These are phyloP conservation scores for Butyriboletus loyo DNA, from an alignment of 768 basidiomycete species.

Conservation along the genomic window DNA sequence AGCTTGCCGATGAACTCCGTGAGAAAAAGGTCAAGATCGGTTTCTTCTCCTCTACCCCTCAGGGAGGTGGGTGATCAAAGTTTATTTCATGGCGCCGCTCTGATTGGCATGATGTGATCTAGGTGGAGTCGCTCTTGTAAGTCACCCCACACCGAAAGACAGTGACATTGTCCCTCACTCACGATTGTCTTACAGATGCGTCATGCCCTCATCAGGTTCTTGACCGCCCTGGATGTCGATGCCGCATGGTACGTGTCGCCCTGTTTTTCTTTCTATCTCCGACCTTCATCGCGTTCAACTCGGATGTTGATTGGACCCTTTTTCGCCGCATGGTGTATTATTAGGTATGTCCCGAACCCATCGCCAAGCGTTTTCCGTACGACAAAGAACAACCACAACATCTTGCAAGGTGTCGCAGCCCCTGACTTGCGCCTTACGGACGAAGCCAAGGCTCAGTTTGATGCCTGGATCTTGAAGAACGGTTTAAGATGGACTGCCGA, in stretches of 20 bases:
- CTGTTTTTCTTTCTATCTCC: slow-evolving; percentile 3
- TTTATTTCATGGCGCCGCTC: slow-evolving; percentile 4
- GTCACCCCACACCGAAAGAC: slow-evolving; percentile 32
- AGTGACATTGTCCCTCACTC: slow-evolving; percentile 9
- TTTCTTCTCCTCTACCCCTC: slow-evolving; percentile 94
- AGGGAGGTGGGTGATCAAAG: slow-evolving; percentile 62
- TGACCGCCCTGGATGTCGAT: slow-evolving; percentile 76
- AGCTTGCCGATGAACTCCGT: slow-evolving; percentile 80
- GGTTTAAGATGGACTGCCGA: slow-evolving; percentile 84
- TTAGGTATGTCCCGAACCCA: slow-evolving; percentile 85
- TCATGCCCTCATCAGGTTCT: slow-evolving; percentile 87
- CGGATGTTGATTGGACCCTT: slow-evolving; percentile 5
- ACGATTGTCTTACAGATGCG: slow-evolving; percentile 62
- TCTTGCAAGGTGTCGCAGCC: slow-evolving; percentile 87
- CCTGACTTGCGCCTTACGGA: slow-evolving; percentile 74
- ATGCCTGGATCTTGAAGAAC: slow-evolving; percentile 88
- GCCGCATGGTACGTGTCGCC: slow-evolving; percentile 64
- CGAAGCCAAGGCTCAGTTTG: slow-evolving; percentile 75
- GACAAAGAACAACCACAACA: slow-evolving; percentile 95
- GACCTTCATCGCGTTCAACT: not conserved
- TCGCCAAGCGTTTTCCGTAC: slow-evolving; percentile 89
- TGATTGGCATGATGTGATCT: slow-evolving; percentile 27
- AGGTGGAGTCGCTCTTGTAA: slow-evolving; percentile 91
- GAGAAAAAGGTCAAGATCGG: slow-evolving; percentile 86
- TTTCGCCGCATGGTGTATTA: slow-evolving; percentile 21